phyloP scores from a whole-genome alignment of 805 yeast species.

The Wickerhamiella nectarea region DNA sequence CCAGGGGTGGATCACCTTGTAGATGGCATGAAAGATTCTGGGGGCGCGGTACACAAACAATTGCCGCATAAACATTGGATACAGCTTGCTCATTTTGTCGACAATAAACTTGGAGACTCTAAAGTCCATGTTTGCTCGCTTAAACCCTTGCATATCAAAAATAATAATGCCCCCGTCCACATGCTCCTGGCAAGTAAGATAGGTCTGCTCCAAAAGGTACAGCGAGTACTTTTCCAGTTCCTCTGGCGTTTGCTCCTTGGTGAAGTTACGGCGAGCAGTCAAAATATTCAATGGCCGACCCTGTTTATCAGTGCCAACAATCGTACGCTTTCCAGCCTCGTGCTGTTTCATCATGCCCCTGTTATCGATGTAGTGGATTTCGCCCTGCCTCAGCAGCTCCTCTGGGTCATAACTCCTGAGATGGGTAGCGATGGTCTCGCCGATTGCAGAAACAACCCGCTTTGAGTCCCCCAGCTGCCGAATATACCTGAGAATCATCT shows the following conservation, averaged over 20 bases:
- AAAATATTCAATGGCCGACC: slow-evolving; percentile 18
- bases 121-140: slow-evolving; percentile 72
- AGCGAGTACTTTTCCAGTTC: slow-evolving; percentile 57
- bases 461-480: not conserved
- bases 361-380: slow-evolving; percentile 1
- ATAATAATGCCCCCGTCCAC: slow-evolving; percentile 53
- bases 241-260: slow-evolving; percentile 50
- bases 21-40: slow-evolving; percentile 88
- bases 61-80: slow-evolving; percentile 87
- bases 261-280: slow-evolving; percentile 51
- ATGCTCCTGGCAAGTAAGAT: slow-evolving; percentile 48
- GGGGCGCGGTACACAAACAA: slow-evolving; percentile 88
- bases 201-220: slow-evolving; percentile 51
- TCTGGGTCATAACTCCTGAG: not conserved
- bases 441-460: not conserved
- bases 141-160: slow-evolving; percentile 62
- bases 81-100: slow-evolving; percentile 84
- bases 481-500: slow-evolving; percentile 1
- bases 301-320: slow-evolving; percentile 6
- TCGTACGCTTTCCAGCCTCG: slow-evolving; percentile 5
- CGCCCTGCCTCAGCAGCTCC: slow-evolving; percentile 4
- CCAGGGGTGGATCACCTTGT: slow-evolving; percentile 91
- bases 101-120: slow-evolving; percentile 64
- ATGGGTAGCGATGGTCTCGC: not conserved
- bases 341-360: slow-evolving; percentile 4